These are phyloP conservation scores for Aulographum hederae DNA, from an alignment of 2,329 filamentous ascomycete species.

Conservation along the genomic window DNA sequence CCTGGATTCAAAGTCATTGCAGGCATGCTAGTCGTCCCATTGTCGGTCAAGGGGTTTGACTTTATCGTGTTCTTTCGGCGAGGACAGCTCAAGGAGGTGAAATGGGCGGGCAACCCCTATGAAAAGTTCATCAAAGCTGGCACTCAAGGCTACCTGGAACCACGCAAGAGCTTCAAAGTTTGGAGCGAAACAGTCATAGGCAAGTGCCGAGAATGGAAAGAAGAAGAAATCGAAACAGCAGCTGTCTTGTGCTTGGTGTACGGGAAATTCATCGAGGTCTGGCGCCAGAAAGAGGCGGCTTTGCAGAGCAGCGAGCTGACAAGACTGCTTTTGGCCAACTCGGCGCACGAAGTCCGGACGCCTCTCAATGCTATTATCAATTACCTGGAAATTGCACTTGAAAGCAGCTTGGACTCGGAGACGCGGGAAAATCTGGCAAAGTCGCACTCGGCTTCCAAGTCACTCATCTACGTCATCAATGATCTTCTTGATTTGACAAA, in stretches of 20 bases:
- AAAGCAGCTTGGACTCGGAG: conserved; percentile 61
- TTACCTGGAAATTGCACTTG: conserved; percentile 77
- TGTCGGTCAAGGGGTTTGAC: conserved; percentile 57
- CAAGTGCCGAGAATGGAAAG: conserved; percentile 73
- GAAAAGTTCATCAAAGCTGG: conserved; percentile 59
- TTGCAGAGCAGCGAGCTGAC: conserved; percentile 70
- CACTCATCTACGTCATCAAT: conserved; percentile 85
- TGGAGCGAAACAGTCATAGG: conserved; percentile 71
- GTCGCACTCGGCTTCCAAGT: conserved; percentile 83
- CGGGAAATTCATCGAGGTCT: conserved; percentile 79
- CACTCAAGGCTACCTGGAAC: conserved; percentile 57
- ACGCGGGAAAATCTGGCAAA: conserved; percentile 69
- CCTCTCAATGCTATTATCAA: conserved; percentile 90
- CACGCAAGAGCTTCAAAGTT: conserved; percentile 58
- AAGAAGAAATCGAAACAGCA: conserved; percentile 77
- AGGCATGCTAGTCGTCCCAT: conserved; percentile 63
- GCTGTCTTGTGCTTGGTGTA: conserved; percentile 79
- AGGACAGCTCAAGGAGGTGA: conserved; percentile 56
- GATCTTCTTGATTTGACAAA: conserved; percentile 80
- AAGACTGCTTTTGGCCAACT: conserved; percentile 62
- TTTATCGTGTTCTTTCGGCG: conserved; percentile 88
- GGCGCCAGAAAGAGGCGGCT: conserved; percentile 76
- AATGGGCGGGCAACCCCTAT: conserved; percentile 76
- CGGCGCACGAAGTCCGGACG: conserved; percentile 79
- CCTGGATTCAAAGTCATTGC: conserved; percentile 66